Evolutionary conservation across 2,329 filamentous ascomycete genomes (phyloP), one percentile per base, ranked within the genome.

Genomic region (Paecilomyces sp.): DNA sequence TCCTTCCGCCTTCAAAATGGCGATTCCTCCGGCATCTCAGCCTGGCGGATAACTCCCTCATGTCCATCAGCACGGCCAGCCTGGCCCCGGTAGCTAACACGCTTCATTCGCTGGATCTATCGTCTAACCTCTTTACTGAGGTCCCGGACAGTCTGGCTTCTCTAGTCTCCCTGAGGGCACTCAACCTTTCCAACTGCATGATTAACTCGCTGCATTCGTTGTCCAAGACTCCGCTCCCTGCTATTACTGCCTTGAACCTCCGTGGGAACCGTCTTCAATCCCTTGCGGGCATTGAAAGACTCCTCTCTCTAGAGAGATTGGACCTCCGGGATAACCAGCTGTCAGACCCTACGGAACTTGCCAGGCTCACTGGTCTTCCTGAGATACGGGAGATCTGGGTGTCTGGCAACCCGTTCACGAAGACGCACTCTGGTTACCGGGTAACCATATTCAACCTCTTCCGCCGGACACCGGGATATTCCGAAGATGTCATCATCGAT

Each of bases 181-280:
- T 99, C 58, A 97, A 99, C 69, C 82, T 99, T 28, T 96, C 93
- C 3, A 90, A 96, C 69, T 97, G 93, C 81, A 97, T 97, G 92
- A 97, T 99, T 63, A 90, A 93, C 67, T 94, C 92, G 15, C 81
- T 99, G 59, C 90, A 95, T 68, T 96, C 93, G 1, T 80, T 99
- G 51, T 87, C 87, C 1, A 87, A 89, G 63, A 94, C 89, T 68
- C 74, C 94, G 12, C 82, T 99, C 4, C 93, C 94, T 30, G 93
- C 94, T 22, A 96, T 99, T 63, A 95, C 90, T 1, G 92, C 92
- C 1, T 80, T 99, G 60, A 97, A 97, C 69, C 83, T 99, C 58
- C 88, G 93, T 60, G 90, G 86, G 56, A 99, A 99, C 73, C 87
- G 92, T 54, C 83, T 99, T 61, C 84, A 86, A 60, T 96, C 92